These are phyloP conservation scores for Multifurca ochricompacta DNA, from an alignment of 768 basidiomycete species.

Conservation along the genomic window DNA sequence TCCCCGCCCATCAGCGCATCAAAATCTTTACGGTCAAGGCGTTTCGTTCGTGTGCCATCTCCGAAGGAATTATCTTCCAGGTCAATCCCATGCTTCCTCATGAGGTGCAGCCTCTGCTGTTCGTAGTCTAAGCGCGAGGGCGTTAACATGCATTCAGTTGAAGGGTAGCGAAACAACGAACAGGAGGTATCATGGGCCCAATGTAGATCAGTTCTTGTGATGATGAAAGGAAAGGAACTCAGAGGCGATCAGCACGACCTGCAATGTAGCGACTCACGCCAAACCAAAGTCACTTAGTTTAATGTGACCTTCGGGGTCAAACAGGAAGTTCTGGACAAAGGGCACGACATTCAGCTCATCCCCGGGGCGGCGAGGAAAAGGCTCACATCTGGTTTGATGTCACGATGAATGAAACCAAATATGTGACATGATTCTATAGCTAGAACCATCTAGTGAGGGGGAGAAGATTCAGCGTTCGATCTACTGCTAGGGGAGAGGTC, in stretches of 20 bases:
- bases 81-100: slow-evolving; percentile 93
- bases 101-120: slow-evolving; percentile 79
- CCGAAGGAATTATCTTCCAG: slow-evolving; percentile 69
- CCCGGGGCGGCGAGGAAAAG: not conserved
- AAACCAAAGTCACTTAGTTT: slow-evolving; percentile 93
- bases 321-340: slow-evolving; percentile 80
- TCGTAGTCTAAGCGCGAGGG: slow-evolving; percentile 65
- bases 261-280: slow-evolving; percentile 53
- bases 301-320: slow-evolving; percentile 90
- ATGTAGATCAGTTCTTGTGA: slow-evolving; percentile 74
- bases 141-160: slow-evolving; percentile 2
- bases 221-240: slow-evolving; percentile 2
- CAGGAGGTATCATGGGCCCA: slow-evolving; percentile 97
- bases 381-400: slow-evolving; percentile 90
- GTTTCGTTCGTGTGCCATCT: slow-evolving; percentile 67
- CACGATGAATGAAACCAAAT: slow-evolving; percentile 94
- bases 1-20: slow-evolving; percentile 80
- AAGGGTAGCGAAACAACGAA: slow-evolving; percentile 31
- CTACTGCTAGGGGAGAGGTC: slow-evolving; percentile 6
- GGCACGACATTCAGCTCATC: slow-evolving; percentile 8
- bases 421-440: slow-evolving; percentile 91
- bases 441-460: slow-evolving; percentile 67
- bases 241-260: not conserved
- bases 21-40: slow-evolving; percentile 73
- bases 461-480: slow-evolving; percentile 4